Percentiles rank a stretch among this genome's conserved stretches.
Conservation (phyloP, 352 stramenopile species). For the Pythium insidiosum region DNA sequence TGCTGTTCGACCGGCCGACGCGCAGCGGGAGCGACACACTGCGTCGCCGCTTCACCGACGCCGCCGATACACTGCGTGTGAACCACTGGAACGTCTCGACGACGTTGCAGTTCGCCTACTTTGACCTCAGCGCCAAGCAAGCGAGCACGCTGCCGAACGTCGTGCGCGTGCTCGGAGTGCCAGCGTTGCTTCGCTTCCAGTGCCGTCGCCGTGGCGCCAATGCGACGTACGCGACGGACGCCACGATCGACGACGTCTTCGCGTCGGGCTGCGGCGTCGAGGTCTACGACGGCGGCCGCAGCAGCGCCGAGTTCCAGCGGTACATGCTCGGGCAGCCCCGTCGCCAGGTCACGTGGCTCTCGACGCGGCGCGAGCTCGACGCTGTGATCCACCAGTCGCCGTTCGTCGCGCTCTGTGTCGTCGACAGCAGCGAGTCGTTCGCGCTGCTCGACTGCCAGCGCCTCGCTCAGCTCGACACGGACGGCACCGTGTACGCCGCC, state of each 20-base stretch:
- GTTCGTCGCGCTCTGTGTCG: constrained; percentile 26
- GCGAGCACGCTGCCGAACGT: constrained; percentile 3
- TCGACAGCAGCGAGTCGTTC: constrained; percentile 22
- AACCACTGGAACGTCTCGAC: constrained; percentile 7
- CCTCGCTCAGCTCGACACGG: constrained; percentile 21
- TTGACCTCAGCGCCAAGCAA: constrained; percentile 16
- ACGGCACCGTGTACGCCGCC: constrained; percentile 16
- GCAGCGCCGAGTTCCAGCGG: constrained; percentile 30
- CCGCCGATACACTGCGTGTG: constrained; percentile 15
- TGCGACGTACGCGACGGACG: neutral
- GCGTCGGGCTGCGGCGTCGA: constrained; percentile 7
- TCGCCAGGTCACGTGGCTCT: constrained; percentile 12
- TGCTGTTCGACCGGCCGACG: constrained; percentile 28
- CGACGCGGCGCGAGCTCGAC: constrained; percentile 4
- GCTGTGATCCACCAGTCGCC: constrained; percentile 11
- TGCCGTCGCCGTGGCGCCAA: constrained; percentile 10
- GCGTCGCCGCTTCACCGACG: constrained; percentile 22
- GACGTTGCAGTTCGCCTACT: constrained; percentile 15
- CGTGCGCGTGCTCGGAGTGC: constrained; percentile 19
- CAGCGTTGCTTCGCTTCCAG: constrained; percentile 21
- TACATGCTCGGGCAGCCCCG: constrained; percentile 22
- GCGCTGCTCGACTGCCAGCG: constrained; percentile 22
- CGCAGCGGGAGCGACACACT: constrained; percentile 22
- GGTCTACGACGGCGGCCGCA: constrained; percentile 21
- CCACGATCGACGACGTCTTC: neutral